phyloP scores from a whole-genome alignment of 129 eudicot species.

The Flaveria linearis region DNA sequence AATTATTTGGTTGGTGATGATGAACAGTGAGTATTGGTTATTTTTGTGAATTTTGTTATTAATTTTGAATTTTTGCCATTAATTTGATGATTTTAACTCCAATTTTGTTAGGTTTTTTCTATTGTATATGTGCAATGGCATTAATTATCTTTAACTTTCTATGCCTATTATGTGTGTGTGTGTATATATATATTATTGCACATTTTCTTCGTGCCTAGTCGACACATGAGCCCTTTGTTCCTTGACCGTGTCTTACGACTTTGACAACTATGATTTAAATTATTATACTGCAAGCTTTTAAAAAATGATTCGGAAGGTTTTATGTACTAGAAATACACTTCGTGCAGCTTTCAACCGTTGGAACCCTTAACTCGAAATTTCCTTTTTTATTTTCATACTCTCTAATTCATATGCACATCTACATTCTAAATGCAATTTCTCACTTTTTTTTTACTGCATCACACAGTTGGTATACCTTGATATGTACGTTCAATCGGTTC shows the following conservation, averaged over 20 bases:
- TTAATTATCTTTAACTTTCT: background rate
- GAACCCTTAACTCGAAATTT: background rate
- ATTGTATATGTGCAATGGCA: background rate
- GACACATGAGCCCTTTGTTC: too few relatives aligned
- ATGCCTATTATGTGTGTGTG: background rate
- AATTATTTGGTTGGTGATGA: background rate
- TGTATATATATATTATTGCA: too few relatives aligned
- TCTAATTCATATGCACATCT: conserved; percentile 5
- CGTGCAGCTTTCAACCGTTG: background rate
- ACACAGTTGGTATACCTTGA: conserved; percentile 78
- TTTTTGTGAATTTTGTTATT: background rate
- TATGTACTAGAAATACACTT: background rate
- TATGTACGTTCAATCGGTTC: conserved; percentile 71
- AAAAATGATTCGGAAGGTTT: background rate
- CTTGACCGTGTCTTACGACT: too few relatives aligned
- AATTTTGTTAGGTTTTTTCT: background rate
- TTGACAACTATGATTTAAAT: too few relatives aligned
- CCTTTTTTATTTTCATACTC: background rate
- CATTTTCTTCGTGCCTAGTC: too few relatives aligned
- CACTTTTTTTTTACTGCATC: conserved; percentile 25
- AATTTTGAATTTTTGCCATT: background rate
- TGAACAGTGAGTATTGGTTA: background rate
- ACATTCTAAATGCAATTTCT: conserved; percentile 5
- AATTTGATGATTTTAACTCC: background rate
- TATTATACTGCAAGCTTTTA: too few relatives aligned